phyloP scores from a whole-genome alignment of 2,329 filamentous ascomycete genomes.

The Aspergillus alliaceus region DNA sequence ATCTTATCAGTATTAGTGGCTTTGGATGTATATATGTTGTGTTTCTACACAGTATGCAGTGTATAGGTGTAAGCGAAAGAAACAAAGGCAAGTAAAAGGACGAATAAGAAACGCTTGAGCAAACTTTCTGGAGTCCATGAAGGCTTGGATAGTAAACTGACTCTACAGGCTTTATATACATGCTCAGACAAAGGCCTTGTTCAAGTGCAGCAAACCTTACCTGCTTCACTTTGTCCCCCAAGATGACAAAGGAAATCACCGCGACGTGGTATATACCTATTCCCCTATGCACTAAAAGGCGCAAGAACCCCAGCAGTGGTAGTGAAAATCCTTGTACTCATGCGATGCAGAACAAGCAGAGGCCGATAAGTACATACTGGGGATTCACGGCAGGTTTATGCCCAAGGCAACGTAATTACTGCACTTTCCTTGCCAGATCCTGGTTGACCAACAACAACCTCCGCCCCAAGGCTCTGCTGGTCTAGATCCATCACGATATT shows the following conservation, averaged over 20 bases:
- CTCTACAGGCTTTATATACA: background rate
- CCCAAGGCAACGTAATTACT: conserved; percentile 29
- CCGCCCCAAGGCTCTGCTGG: conserved; percentile 23
- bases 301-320: background rate
- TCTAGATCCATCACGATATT: conserved; percentile 39
- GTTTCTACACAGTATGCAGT: background rate
- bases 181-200: background rate
- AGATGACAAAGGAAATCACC: background rate
- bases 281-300: background rate
- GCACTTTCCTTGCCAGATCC: conserved; percentile 28
- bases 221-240: background rate
- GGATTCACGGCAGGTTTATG: background rate
- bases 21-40: background rate
- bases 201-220: background rate
- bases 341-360: background rate
- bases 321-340: background rate
- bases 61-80: background rate
- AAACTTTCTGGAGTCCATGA: background rate
- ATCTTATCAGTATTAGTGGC: background rate
- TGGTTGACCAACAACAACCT: conserved; percentile 35
- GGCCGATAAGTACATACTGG: background rate
- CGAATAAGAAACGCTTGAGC: background rate
- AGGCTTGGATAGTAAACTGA: background rate
- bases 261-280: too few relatives aligned
- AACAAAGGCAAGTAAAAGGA: background rate